Base-by-base conservation (phyloP, 2,329 filamentous ascomycete genomes). In the Monosporascus sp. region DNA sequence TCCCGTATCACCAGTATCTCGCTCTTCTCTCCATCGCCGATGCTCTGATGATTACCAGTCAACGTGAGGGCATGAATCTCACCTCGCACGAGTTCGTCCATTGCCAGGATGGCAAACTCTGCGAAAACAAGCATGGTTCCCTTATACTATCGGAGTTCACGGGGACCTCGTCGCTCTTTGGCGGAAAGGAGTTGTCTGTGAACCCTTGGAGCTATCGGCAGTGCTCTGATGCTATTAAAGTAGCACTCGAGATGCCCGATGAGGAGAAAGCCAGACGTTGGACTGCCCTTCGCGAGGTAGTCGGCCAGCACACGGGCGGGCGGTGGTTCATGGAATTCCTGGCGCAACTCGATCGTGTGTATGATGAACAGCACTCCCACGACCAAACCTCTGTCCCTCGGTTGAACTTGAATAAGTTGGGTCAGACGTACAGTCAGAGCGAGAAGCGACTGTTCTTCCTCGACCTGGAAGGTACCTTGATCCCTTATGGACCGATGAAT, bases 61-160 rank as follows among this genome's bases (percentile, higher is more conserved):
- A 97, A 63, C 90, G 94, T 50, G 93, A 97, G 69, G 93, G 93
- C 58, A 97, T 97, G 94, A 97, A 97, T 68, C 73, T 97, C 52
- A 97, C 93, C 0, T 92, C 89, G 6, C 94, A 97, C 68, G 93
- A 97, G 68, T 97, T 91, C 65, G 81, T 97, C 37, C 89, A 90
- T 60, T 97, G 92, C 66, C 93, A 97, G 67, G 93, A 97, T 65
- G 92, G 92, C 41, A 82, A 82, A 60, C 78, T 80, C 50, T 73
- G 79, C 2, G 76, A 85, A 53, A 91, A 91, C 74, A 92, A 90
- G 71, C 85, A 94, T 64, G 91, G 91, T 2, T 92, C 91, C 1
- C 78, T 97, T 44, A 96, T 97, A 59, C 76, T 97, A 51, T 96
- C 91, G 58, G 93, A 97, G 68, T 97, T 97, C 67, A 96, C 93